A percentile compares a stretch with the other conserved stretches of the same genome.
Conservation (phyloP, 2,329 filamentous ascomycete species). For the Pseudomassariella vexata region DNA sequence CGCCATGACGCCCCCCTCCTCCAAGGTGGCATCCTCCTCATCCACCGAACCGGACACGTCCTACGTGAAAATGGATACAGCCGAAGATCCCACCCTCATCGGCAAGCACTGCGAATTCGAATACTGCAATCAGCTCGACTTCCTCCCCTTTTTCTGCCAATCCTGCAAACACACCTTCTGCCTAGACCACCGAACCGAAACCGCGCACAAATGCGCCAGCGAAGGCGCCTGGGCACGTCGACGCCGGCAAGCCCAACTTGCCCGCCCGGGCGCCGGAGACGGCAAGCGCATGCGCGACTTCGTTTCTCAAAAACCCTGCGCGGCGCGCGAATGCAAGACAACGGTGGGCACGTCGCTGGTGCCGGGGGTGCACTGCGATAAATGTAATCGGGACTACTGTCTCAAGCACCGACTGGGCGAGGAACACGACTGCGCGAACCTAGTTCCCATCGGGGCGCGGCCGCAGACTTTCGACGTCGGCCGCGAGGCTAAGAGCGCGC, state of each 20-base stretch:
- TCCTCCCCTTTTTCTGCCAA: slow-evolving; percentile 90
- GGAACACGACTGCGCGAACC: slow-evolving; percentile 79
- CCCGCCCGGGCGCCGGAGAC: slow-evolving; percentile 47
- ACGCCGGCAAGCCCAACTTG: slow-evolving; percentile 47
- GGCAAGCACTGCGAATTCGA: slow-evolving; percentile 86
- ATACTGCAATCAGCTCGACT: slow-evolving; percentile 93
- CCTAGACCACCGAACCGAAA: slow-evolving; percentile 87
- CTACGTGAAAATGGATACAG: slow-evolving; percentile 68
- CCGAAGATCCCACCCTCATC: slow-evolving; percentile 72
- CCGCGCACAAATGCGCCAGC: slow-evolving; percentile 63
- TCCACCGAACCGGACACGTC: slow-evolving; percentile 39
- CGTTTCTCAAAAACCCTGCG: slow-evolving; percentile 61
- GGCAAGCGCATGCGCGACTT: slow-evolving; percentile 48
- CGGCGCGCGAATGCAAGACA: slow-evolving; percentile 61
- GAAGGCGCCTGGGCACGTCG: slow-evolving; percentile 58
- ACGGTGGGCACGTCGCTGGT: slow-evolving; percentile 62
- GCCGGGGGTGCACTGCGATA: slow-evolving; percentile 64
- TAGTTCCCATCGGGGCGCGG: slow-evolving; percentile 52
- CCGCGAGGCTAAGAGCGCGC: slow-evolving; percentile 66
- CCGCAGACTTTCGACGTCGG: slow-evolving; percentile 38
- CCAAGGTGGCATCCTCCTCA: slow-evolving; percentile 49
- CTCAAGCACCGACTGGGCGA: slow-evolving; percentile 70
- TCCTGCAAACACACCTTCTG: slow-evolving; percentile 83
- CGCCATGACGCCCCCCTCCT: slow-evolving; percentile 1
- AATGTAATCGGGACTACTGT: slow-evolving; percentile 70